A percentile compares a stretch with the other conserved stretches of the same genome.
phyloP scores from a whole-genome alignment of 495 filamentous ascomycete genomes.

The Viridothelium virens region DNA sequence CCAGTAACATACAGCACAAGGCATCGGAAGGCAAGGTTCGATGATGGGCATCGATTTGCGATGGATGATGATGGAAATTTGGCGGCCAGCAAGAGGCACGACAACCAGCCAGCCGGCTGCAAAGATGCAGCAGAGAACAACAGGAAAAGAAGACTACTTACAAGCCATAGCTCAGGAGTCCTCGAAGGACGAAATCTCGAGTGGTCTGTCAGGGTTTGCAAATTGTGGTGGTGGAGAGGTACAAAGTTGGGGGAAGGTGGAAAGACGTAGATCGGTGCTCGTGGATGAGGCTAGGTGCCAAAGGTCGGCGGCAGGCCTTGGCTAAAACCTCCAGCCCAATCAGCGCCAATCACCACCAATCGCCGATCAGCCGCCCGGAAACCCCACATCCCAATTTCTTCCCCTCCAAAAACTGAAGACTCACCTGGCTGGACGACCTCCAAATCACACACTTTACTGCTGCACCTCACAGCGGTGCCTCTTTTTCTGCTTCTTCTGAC shows the following conservation, averaged over 20 bases:
- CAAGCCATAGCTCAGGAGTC: constrained; percentile 27
- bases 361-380: not conserved
- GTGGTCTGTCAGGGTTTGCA: constrained; percentile 10
- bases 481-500: no score
- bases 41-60: constrained; percentile 21
- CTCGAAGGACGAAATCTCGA: not conserved
- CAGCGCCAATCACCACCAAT: not conserved
- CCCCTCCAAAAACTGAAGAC: no score
- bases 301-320: constrained; percentile 1
- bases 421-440: no score
- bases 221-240: not conserved
- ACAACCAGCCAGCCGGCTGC: not conserved
- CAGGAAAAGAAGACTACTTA: constrained; percentile 23
- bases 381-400: no score
- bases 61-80: constrained; percentile 26
- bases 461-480: no score
- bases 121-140: not conserved
- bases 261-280: constrained; percentile 3
- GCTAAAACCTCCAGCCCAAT: not conserved
- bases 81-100: constrained; percentile 6
- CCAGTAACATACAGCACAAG: not conserved
- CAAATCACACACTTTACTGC: no score
- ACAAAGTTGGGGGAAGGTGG: not conserved
- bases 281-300: constrained; percentile 3
- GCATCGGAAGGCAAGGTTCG: constrained; percentile 8